Evolutionary conservation across 495 filamentous ascomycete species (phyloP).

Genomic region (Aspergillus egyptiacus): DNA sequence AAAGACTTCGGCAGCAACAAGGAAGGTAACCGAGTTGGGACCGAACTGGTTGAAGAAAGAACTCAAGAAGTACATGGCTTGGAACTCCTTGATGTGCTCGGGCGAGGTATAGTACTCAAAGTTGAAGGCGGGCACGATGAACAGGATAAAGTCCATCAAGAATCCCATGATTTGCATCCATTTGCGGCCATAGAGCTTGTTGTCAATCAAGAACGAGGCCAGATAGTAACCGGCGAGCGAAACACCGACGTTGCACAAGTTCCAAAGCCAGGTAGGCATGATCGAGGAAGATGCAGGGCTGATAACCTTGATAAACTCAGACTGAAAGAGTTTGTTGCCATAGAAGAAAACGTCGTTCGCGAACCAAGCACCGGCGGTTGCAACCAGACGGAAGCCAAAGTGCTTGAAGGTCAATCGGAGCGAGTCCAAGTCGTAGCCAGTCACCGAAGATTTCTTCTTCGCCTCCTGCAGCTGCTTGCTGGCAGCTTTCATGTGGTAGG

Average conservation of each 20-base stretch:
- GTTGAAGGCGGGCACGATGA: slow-evolving; percentile 77
- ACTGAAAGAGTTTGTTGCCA: slow-evolving; percentile 94
- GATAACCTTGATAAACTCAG: slow-evolving; percentile 74
- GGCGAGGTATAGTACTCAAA: slow-evolving; percentile 68
- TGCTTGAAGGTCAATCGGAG: slow-evolving; percentile 65
- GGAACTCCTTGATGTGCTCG: slow-evolving; percentile 68
- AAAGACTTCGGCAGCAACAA: slow-evolving; percentile 86
- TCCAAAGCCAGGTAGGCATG: slow-evolving; percentile 85
- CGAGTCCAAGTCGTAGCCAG: slow-evolving; percentile 80
- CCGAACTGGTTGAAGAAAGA: slow-evolving; percentile 97
- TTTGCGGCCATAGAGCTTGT: slow-evolving; percentile 88
- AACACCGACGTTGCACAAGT: slow-evolving; percentile 77
- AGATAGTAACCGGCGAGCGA: slow-evolving; percentile 80
- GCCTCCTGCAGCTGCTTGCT: slow-evolving; percentile 66
- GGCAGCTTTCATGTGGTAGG: slow-evolving; percentile 76
- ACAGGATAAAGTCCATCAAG: slow-evolving; percentile 77
- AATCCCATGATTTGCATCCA: slow-evolving; percentile 90
- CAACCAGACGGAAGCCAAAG: slow-evolving; percentile 79
- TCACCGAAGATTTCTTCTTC: slow-evolving; percentile 80
- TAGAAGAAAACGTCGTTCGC: slow-evolving; percentile 96
- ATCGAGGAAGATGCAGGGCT: slow-evolving; percentile 55
- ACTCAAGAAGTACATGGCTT: slow-evolving; percentile 86
- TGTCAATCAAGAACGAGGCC: slow-evolving; percentile 74
- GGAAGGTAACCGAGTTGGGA: slow-evolving; percentile 86
- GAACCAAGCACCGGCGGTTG: slow-evolving; percentile 80